Conservation (phyloP, 2,329 filamentous ascomycete genomes). For the Didymella segeticola region DNA sequence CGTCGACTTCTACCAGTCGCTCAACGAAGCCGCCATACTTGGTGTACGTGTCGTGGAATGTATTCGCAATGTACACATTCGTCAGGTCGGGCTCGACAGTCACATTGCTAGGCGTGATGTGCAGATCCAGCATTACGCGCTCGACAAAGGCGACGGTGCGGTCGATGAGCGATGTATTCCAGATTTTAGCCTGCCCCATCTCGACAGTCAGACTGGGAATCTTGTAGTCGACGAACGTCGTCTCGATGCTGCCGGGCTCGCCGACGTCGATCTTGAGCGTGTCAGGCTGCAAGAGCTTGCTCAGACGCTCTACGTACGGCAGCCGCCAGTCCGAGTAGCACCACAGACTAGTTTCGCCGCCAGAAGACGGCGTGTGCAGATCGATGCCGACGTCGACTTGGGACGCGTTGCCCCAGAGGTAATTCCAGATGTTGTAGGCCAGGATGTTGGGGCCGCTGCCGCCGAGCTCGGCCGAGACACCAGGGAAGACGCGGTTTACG, state of each 20-base stretch:
- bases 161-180: conserved; percentile 47
- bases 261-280: conserved; percentile 50
- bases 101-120: conserved; percentile 35
- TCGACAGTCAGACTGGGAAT: conserved; percentile 50
- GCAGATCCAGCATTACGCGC: conserved; percentile 32
- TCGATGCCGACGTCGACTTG: conserved; percentile 51
- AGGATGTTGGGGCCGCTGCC: conserved; percentile 36
- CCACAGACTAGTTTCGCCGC: conserved; percentile 48
- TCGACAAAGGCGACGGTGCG: conserved; percentile 41
- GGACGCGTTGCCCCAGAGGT: conserved; percentile 51
- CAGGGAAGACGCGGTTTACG: conserved; percentile 47
- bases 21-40: conserved; percentile 41
- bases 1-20: conserved; percentile 38
- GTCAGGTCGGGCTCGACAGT: conserved; percentile 42
- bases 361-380: conserved; percentile 47
- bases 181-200: conserved; percentile 48
- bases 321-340: conserved; percentile 49
- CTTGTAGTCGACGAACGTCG: conserved; percentile 45
- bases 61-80: conserved; percentile 41
- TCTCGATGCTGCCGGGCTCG: conserved; percentile 50
- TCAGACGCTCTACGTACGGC: conserved; percentile 48
- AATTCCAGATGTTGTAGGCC: conserved; percentile 46
- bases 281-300: conserved; percentile 50
- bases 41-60: conserved; percentile 36
- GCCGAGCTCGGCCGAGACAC: conserved; percentile 32